Base-by-base conservation (phyloP, 441 rosid species). In the Gossypium schwendimanii region DNA sequence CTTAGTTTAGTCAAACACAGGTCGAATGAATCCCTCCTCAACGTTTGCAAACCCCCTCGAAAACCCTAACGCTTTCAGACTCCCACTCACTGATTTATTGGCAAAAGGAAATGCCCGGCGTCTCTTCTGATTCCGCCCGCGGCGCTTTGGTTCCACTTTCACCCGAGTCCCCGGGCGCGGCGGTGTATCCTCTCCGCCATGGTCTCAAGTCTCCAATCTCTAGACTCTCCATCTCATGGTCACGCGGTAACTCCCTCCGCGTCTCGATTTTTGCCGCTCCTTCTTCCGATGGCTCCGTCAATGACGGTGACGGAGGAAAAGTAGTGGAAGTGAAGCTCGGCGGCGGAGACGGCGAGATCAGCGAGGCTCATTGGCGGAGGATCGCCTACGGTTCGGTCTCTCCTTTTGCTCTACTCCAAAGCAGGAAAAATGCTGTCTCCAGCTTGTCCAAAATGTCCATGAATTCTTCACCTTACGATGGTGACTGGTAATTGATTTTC, bases 361-460 rank as follows among this genome's bases (percentile, higher is more conserved):
- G 82, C 54, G 90, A 88, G 63, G 87, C 83, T 47, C 41, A 87
- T 78, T 81, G 96, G 94, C 89, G 99, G 70, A 85, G 87, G 76
- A 91, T 94, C 44, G 89, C 88, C 1, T 92, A 89, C 63, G 98
- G 94, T 21, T 92, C 98, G 6, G 91, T 91, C 3, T 79, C 97
- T n/a, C 97, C 98, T 4, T 95, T 87, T 33, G 93, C 99, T 53
- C 91, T 88, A 68, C 87, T 95, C 15, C 97, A 95, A 80, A 91
- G 94, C 76, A 85, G 97, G 39, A 89, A 86, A 61, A 92, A 84
- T 79, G 82, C 95, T 7, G 58, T 76, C 73, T 84, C 79, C 4
- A 75, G 84, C 74, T 84, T 91, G 67, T 87, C 87, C 23, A 92
- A 78, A 71, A 84, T 88, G 78, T 84, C 89, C 71, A 75, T 80